Conservation (phyloP, 345 rosid species). For the Acer saccharum region DNA sequence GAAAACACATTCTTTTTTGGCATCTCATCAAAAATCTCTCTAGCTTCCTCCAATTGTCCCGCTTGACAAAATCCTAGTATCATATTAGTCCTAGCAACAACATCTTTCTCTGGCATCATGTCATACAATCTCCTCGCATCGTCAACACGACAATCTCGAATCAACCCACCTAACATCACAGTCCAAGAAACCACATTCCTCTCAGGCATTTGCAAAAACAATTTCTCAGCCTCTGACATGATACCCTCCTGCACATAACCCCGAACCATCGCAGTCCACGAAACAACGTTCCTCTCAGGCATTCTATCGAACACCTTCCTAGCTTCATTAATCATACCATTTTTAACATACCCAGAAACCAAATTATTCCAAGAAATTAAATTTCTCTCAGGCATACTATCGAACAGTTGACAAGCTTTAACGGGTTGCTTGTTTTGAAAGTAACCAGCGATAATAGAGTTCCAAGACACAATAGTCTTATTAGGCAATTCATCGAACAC, state of each 20-base stretch:
- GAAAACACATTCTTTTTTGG: slow-evolving; percentile 62
- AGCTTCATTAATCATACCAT: slow-evolving; percentile 59
- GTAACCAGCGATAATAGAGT: slow-evolving; percentile 57
- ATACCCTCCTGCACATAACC: slow-evolving; percentile 69
- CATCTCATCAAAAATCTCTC: slow-evolving; percentile 78
- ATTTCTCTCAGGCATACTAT: slow-evolving; percentile 70
- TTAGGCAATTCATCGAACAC: slow-evolving; percentile 55
- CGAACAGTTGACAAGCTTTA: slow-evolving; percentile 59
- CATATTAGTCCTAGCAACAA: slow-evolving; percentile 78
- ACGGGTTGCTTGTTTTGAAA: slow-evolving; percentile 52
- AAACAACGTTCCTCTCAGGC: slow-evolving; percentile 68
- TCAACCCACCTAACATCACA: slow-evolving; percentile 77
- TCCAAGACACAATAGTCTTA: slow-evolving; percentile 60
- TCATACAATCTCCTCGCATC: slow-evolving; percentile 63
- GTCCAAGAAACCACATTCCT: slow-evolving; percentile 83
- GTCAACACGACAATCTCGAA: slow-evolving; percentile 52
- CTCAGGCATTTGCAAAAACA: slow-evolving; percentile 80
- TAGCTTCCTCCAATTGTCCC: slow-evolving; percentile 64
- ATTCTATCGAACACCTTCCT: slow-evolving; percentile 57
- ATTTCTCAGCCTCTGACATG: slow-evolving; percentile 52
- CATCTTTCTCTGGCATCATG: slow-evolving; percentile 76
- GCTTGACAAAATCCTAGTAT: slow-evolving; percentile 66
- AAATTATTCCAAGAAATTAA: slow-evolving; percentile 73
- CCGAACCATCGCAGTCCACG: slow-evolving; percentile 77
- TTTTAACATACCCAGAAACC: slow-evolving; percentile 65